Evolutionary conservation across 108 stramenopile genomes (phyloP).

Genomic region (Aurantiochytrium sp.): DNA sequence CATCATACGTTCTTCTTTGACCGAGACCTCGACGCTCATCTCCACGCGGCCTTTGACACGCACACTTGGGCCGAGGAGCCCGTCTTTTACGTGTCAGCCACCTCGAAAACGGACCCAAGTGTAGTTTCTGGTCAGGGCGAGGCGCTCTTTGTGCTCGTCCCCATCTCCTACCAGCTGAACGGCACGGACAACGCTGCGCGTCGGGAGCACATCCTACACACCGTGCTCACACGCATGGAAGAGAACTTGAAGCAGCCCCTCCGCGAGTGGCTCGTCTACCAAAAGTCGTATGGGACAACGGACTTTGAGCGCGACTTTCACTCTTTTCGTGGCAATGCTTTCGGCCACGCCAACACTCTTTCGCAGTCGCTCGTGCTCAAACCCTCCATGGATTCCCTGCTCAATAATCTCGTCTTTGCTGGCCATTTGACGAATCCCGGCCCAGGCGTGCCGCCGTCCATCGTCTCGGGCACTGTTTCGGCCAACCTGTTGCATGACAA

Average conservation of each 20-base stretch:
- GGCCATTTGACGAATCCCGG: background rate
- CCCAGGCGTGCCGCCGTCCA: background rate
- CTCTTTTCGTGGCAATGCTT: background rate
- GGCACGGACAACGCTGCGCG: background rate
- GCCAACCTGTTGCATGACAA: background rate
- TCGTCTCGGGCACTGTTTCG: background rate
- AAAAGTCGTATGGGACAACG: background rate
- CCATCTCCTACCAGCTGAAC: conserved; percentile 12
- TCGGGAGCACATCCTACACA: background rate
- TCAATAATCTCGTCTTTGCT: background rate
- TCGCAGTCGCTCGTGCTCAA: conserved; percentile 12
- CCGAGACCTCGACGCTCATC: background rate
- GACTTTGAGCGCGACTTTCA: background rate
- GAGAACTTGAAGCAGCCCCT: background rate
- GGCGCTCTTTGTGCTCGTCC: conserved; percentile 9
- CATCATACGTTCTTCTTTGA: conserved; percentile 14
- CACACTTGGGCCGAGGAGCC: background rate
- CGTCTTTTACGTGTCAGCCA: background rate
- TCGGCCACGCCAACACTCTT: background rate
- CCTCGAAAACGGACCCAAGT: background rate
- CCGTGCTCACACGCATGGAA: background rate
- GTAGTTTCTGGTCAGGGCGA: background rate
- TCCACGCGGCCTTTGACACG: background rate
- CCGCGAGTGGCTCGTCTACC: background rate
- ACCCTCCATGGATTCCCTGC: background rate